Base-by-base conservation (phyloP, 2,329 filamentous ascomycete species). In the Aureobasidium sp. region DNA sequence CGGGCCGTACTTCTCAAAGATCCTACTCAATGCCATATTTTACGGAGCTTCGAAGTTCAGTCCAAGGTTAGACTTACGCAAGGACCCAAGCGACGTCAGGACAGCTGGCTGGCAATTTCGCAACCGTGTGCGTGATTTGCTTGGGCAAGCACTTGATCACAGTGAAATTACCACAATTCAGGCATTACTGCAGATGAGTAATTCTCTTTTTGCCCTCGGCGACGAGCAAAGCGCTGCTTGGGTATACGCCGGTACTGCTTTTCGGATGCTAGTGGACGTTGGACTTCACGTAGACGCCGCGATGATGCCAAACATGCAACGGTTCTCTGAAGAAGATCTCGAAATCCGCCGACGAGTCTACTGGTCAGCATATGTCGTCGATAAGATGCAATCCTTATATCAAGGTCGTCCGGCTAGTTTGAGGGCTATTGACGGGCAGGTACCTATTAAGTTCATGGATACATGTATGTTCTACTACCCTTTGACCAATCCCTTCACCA, bases 171-270 rank as follows among this genome's bases (percentile, higher is more conserved):
- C 81, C 0, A 84, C 82, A 0, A 81, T 83, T 1, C 80, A 82
- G 64, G 82, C 80, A 0, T 66, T 84, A 31, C 70, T 84, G 0
- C 72, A 82, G 0, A 80, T 84, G 76, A 77, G 77, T 0, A 79
- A 77, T 48, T 78, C 79, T 0, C 68, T 83, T 0, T 82, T 83
- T 64, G 75, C 81, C 0, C 70, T 78, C 2, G 75, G 78, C n/a
- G 78, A 79, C 55, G 77, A 83, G 65, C 72, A 77, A 34, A 82
- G 79, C 62, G 76, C 77, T 6, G 79, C 82, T 1, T 86, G 83
- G 83, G 66, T 84, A 5, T 85, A 85, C 63, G 77, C 80, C 57
- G 83, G 82, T 1, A 76, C 82, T 64, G 82, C 83, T 0, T 82
- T 84, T 62, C 76, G 81, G 11, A 79, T 85, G 71, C 72, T 84